A percentile compares a stretch with the other conserved stretches of the same genome.
phyloP scores from a whole-genome alignment of 2,329 filamentous ascomycete genomes.

The Akanthomyces dipterigenus region DNA sequence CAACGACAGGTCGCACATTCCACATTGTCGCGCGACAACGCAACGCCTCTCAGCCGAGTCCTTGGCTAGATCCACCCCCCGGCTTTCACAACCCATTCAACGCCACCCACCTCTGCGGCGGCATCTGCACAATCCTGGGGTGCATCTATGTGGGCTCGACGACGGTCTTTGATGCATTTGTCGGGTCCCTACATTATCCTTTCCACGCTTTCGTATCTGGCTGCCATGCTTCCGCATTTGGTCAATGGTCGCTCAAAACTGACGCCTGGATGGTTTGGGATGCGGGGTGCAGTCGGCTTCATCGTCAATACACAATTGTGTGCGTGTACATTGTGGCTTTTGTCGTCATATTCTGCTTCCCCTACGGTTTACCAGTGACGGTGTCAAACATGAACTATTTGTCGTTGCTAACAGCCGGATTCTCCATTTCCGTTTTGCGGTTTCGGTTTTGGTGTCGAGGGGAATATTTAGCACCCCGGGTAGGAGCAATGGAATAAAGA shows the following conservation, averaged over 20 bases:
- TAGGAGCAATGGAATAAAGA: background rate
- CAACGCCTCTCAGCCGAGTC: slow-evolving; percentile 1
- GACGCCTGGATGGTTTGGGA: slow-evolving; percentile 36
- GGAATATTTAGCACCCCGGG: background rate
- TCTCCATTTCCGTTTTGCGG: slow-evolving; percentile 26
- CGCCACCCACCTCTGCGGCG: slow-evolving; percentile 44
- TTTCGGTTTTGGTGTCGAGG: slow-evolving; percentile 28
- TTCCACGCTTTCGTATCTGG: slow-evolving; percentile 45
- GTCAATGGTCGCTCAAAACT: slow-evolving; percentile 23
- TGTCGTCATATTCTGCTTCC: slow-evolving; percentile 59
- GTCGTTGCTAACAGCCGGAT: slow-evolving; percentile 30
- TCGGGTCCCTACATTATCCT: slow-evolving; percentile 37
- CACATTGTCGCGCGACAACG: slow-evolving; percentile 9
- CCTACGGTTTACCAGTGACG: slow-evolving; percentile 37
- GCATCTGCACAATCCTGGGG: slow-evolving; percentile 40
- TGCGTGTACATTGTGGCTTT: slow-evolving; percentile 54
- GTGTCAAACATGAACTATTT: slow-evolving; percentile 48
- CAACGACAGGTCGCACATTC: slow-evolving; percentile 6
- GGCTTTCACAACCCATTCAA: slow-evolving; percentile 46
- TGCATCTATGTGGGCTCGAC: slow-evolving; percentile 50
- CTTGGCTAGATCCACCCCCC: slow-evolving; percentile 38
- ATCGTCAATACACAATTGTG: slow-evolving; percentile 42
- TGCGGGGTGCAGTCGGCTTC: slow-evolving; percentile 42
- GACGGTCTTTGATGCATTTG: slow-evolving; percentile 53
- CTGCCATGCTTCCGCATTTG: slow-evolving; percentile 51